These are phyloP conservation scores for Clausena lansium DNA, from an alignment of 345 rosid species.

Conservation along the genomic window DNA sequence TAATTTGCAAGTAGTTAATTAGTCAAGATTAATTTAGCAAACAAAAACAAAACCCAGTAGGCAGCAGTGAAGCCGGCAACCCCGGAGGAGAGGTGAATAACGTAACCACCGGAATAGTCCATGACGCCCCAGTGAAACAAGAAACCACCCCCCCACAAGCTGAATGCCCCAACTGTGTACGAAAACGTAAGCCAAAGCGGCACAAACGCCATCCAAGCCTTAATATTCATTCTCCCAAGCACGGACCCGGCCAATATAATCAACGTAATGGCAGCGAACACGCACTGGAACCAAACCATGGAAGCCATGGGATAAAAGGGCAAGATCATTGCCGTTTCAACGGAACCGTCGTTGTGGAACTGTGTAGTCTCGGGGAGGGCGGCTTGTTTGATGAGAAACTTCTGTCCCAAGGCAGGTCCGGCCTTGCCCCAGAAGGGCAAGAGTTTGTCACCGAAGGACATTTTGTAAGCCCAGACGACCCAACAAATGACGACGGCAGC, in stretches of 20 bases:
- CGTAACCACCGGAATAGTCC: conserved; percentile 52
- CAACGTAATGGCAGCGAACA: conserved; percentile 41
- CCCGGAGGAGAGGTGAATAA: conserved; percentile 53
- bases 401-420: conserved; percentile 50
- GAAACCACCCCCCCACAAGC: conserved; percentile 56
- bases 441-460: conserved; percentile 48
- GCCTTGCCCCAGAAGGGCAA: conserved; percentile 53
- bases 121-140: conserved; percentile 59
- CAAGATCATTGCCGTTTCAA: conserved; percentile 21
- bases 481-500: conserved; percentile 46
- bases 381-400: conserved; percentile 35
- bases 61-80: conserved; percentile 42
- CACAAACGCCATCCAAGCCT: conserved; percentile 55
- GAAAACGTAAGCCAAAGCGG: conserved; percentile 49
- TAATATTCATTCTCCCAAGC: conserved; percentile 46
- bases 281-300: conserved; percentile 56
- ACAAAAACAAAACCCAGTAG: conserved; percentile 30
- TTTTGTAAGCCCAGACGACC: conserved; percentile 48
- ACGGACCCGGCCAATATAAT: conserved; percentile 42
- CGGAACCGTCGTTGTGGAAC: neutral
- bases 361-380: conserved; percentile 33
- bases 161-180: conserved; percentile 46
- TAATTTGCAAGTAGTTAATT: neutral
- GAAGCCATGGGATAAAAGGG: conserved; percentile 47
- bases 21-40: too few species aligned